These are phyloP conservation scores for Balamuthia mandrillaris DNA, from an alignment of 208 protist species.

Conservation along the genomic window DNA sequence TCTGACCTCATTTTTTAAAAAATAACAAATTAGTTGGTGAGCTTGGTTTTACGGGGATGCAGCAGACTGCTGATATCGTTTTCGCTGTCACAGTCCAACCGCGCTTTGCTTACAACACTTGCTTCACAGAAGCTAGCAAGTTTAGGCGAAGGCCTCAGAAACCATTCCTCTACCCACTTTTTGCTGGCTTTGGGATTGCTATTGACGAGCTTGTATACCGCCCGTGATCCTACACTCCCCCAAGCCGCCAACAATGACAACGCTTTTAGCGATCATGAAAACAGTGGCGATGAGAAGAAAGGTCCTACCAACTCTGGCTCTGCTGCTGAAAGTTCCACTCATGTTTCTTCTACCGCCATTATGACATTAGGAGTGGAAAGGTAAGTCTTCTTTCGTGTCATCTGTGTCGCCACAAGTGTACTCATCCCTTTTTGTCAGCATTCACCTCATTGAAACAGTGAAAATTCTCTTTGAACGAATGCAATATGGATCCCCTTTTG, in stretches of 20 bases:
- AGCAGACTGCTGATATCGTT: constrained; percentile 20
- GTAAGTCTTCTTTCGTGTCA: neutral
- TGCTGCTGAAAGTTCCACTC: neutral
- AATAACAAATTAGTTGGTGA: neutral
- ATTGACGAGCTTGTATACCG: constrained; percentile 28
- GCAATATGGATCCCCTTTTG: neutral
- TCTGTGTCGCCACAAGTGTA: neutral
- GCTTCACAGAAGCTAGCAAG: neutral
- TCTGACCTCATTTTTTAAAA: neutral
- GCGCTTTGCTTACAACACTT: neutral
- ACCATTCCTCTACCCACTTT: neutral
- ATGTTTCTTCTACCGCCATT: neutral
- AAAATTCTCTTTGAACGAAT: constrained; percentile 21
- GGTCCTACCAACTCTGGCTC: neutral
- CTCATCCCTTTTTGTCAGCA: too few relatives aligned
- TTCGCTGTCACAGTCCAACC: constrained; percentile 14
- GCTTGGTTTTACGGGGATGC: neutral
- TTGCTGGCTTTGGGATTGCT: neutral
- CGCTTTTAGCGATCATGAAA: neutral
- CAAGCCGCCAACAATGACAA: neutral
- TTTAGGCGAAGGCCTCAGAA: neutral
- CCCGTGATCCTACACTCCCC: neutral
- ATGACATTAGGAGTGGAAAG: neutral
- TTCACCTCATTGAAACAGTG: constrained; percentile 12
- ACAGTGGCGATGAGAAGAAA: neutral